Evolutionary conservation across 768 basidiomycete genomes (phyloP).

Genomic region (Boletellus emodensis): DNA sequence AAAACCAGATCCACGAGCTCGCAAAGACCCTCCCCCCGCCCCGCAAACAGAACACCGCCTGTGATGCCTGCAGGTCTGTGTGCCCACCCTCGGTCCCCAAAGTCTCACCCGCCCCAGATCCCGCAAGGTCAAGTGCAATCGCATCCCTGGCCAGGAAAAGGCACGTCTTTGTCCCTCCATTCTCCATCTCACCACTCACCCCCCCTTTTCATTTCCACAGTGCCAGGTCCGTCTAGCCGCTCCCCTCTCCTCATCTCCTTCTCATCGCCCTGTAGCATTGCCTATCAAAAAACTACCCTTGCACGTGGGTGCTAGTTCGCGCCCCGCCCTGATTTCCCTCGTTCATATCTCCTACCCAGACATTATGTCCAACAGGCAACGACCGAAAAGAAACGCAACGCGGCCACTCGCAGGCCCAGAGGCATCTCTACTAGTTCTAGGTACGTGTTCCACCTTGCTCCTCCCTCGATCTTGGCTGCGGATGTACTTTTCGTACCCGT

Average conservation of each 20-base stretch:
- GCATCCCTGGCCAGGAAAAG: slow-evolving; percentile 79
- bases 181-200: slow-evolving; percentile 6
- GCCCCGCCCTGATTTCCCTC: slow-evolving; percentile 16
- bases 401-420: slow-evolving; percentile 60
- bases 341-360: slow-evolving; percentile 35
- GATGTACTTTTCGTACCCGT: slow-evolving; percentile 25
- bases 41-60: slow-evolving; percentile 89
- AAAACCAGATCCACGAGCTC: slow-evolving; percentile 79
- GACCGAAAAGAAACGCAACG: slow-evolving; percentile 73
- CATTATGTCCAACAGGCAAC: slow-evolving; percentile 83
- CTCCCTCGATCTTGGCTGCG: slow-evolving; percentile 15
- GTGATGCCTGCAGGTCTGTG: slow-evolving; percentile 82
- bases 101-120: slow-evolving; percentile 44
- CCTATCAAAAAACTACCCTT: slow-evolving; percentile 81
- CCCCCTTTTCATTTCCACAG: slow-evolving; percentile 34
- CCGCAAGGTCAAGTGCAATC: slow-evolving; percentile 87
- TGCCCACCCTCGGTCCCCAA: background rate
- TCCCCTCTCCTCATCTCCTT: slow-evolving; percentile 1
- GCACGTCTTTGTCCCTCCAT: slow-evolving; percentile 36
- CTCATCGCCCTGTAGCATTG: slow-evolving; percentile 56
- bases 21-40: slow-evolving; percentile 80
- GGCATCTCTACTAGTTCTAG: slow-evolving; percentile 51
- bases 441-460: slow-evolving; percentile 28
- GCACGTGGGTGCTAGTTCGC: slow-evolving; percentile 64
- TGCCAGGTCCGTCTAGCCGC: slow-evolving; percentile 54